Base-by-base conservation (phyloP, 805 yeast genomes). In the Nakazawaea siamensis region DNA sequence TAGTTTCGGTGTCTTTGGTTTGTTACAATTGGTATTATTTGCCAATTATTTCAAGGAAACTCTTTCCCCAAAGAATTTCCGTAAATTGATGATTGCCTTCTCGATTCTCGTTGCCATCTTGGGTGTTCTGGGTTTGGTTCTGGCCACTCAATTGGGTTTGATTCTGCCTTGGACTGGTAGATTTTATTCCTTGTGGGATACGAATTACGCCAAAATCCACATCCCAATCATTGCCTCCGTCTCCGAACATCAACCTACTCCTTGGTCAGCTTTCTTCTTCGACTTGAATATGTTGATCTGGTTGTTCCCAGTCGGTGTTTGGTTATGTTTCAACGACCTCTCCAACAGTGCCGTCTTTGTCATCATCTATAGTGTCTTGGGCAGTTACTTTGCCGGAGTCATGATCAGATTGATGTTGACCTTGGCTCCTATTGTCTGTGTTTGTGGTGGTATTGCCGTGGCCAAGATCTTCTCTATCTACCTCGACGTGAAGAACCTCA, bases 141-240 rank as follows among this genome's bases (percentile, higher is more conserved):
- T 71, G 13, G 77, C 94, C 47, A 92, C 99, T 13, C 81, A 83
- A 41, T 66, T 86, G 35, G 98, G 97, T 4, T 76, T 81, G 57
- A 92, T 94, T 58, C 97, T 97, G 24, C 99, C 99, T 37, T 92
- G 99, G 98, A 87, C 97, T 9, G 99, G 99, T 47, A 81, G 99
- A 62, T 94, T 92, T 67, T 92, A 92, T 63, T 88, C 97, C 2
- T 64, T 94, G 47, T 92, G 98, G 98, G 98, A 92, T 57, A 92
- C 98, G 4, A 81, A 73, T 57, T 92, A 94, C 53, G 99, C 99
- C 43, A 90, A 88, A 66, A 83, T 92, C 46, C 98, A 92, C 56
- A 92, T 92, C 50, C 99, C 98, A 29, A 92, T 92, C 54, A 92
- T 92, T 60, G 98, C 99, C 2, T 88, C 97, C 3, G 98, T 92